Conservation (phyloP, 2,329 filamentous ascomycete species). For the Colletotrichum salicis region DNA sequence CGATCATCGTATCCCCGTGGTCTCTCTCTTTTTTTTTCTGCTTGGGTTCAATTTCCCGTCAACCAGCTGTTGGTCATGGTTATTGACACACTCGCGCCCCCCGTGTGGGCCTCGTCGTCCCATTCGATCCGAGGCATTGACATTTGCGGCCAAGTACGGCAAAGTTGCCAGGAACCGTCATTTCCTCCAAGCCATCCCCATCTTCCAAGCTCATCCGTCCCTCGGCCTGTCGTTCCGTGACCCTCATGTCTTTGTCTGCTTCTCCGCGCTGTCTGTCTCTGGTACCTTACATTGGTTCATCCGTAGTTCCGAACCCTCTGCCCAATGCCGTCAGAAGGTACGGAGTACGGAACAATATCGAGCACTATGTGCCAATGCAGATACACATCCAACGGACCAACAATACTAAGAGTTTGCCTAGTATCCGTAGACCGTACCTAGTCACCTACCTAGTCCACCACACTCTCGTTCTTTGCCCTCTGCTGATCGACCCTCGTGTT, state of each 20-base stretch:
- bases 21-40: conserved; percentile 15
- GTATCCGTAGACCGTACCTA: neutral
- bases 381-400: too few species aligned
- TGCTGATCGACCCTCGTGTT: neutral
- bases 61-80: conserved; percentile 23
- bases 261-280: conserved; percentile 12
- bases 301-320: neutral
- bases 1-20: conserved; percentile 23
- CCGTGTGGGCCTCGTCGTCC: conserved; percentile 18
- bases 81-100: neutral
- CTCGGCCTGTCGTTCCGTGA: conserved; percentile 13
- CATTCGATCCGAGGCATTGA: conserved; percentile 28
- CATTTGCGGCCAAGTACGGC: neutral
- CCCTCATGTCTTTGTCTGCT: neutral
- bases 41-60: conserved; percentile 32
- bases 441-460: neutral
- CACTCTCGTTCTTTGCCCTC: neutral
- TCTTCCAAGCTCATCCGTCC: conserved; percentile 1
- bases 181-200: conserved; percentile 7
- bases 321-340: neutral
- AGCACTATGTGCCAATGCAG: too few species aligned
- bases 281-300: conserved; percentile 1
- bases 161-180: conserved; percentile 27
- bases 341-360: neutral
- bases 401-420: neutral